These are phyloP conservation scores for Acacia crassicarpa DNA, from an alignment of 306 rosid genomes.

Conservation along the genomic window DNA sequence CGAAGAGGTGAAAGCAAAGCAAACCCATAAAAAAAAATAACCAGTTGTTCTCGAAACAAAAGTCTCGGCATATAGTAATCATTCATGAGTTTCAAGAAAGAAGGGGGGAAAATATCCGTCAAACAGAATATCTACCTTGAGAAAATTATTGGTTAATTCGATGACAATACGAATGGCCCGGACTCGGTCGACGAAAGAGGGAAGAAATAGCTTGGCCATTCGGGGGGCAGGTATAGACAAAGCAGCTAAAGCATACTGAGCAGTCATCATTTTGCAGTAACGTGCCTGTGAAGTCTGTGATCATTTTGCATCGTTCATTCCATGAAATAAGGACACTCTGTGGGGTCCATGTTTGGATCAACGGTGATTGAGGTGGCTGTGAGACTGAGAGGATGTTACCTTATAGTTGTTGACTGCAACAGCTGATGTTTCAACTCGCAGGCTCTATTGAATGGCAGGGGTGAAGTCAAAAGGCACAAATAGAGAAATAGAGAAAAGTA, in stretches of 20 bases:
- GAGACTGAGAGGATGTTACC: not conserved
- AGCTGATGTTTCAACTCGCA: not conserved
- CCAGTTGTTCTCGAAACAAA: not conserved
- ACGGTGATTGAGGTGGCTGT: not conserved
- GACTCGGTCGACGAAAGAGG: slow-evolving; percentile 5
- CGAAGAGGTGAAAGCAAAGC: slow-evolving; percentile 19
- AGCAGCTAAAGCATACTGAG: not conserved
- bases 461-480: not conserved
- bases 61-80: not conserved
- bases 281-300: slow-evolving; percentile 18
- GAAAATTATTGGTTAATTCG: not conserved
- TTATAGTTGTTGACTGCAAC: not conserved
- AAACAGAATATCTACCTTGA: not conserved
- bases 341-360: not conserved
- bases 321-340: not conserved
- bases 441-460: not conserved
- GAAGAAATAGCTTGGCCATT: not conserved
- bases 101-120: not conserved
- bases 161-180: not conserved
- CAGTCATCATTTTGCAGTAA: not conserved
- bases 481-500: not conserved
- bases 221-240: not conserved
- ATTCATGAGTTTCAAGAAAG: slow-evolving; percentile 6
- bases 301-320: not conserved
- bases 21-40: not conserved